phyloP scores from a whole-genome alignment of 1,284 basidiomycete genomes.

The Fomitopsis pinicola region DNA sequence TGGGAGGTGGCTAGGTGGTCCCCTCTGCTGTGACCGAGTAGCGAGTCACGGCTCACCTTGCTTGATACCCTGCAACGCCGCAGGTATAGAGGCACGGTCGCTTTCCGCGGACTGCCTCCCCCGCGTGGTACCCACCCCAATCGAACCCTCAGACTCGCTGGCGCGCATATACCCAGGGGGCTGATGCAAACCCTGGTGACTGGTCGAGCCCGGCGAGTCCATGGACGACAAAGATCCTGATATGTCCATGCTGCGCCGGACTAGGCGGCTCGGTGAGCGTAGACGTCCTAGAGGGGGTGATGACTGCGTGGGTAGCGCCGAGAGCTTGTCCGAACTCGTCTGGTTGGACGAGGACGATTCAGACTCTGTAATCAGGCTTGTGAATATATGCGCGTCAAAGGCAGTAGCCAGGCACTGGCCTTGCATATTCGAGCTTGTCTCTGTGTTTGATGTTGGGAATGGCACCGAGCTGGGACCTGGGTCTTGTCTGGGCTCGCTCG shows the following conservation, averaged over 20 bases:
- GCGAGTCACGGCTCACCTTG: conserved; percentile 17
- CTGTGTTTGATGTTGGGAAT: conserved; percentile 7
- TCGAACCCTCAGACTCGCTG: conserved; percentile 28
- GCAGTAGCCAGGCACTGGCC: not conserved
- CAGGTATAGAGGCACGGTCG: conserved; percentile 27
- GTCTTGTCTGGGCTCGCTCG: not conserved
- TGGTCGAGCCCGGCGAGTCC: conserved; percentile 18
- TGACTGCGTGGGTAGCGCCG: conserved; percentile 32
- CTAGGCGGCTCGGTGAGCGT: conserved; percentile 16
- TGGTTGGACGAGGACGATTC: conserved; percentile 28
- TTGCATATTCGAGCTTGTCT: not conserved
- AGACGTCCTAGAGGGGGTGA: conserved; percentile 26
- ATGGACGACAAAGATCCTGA: conserved; percentile 25
- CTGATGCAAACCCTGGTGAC: conserved; percentile 14
- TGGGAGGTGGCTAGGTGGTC: no score
- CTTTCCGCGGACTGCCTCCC: conserved; percentile 41
- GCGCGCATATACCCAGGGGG: conserved; percentile 13
- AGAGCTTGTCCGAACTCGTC: conserved; percentile 36
- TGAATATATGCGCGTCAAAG: not conserved
- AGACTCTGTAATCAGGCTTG: conserved; percentile 14
- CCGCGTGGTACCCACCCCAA: conserved; percentile 26
- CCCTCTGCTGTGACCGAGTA: no score
- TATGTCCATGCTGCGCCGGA: conserved; percentile 22
- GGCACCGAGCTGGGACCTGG: conserved; percentile 7
- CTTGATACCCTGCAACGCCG: conserved; percentile 27